A percentile compares a stretch with the other conserved stretches of the same genome.
phyloP scores from a whole-genome alignment of 1,284 basidiomycete species.

The Cutaneotrichosporon mucoides region DNA sequence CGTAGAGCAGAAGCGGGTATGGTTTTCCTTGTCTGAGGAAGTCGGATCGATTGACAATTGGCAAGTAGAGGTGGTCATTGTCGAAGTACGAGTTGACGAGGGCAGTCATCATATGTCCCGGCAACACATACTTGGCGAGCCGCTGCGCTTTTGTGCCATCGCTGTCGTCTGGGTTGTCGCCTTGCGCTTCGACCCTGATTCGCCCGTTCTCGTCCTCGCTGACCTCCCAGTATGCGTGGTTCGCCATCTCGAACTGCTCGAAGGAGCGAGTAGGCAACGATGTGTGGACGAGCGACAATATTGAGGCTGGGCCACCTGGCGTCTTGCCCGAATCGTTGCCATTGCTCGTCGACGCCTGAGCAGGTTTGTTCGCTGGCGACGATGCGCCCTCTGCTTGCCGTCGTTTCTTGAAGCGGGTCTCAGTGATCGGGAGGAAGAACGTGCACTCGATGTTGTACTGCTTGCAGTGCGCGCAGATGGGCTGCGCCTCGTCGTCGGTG shows the following conservation, averaged over 20 bases:
- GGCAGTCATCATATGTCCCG: conserved; percentile 68
- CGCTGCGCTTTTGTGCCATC: conserved; percentile 21
- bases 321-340: background rate
- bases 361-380: conserved; percentile 5
- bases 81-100: conserved; percentile 89
- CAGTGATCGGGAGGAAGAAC: conserved; percentile 95
- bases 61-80: conserved; percentile 76
- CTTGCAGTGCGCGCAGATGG: conserved; percentile 48
- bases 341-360: conserved; percentile 3
- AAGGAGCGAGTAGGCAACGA: conserved; percentile 76
- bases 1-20: conserved; percentile 66
- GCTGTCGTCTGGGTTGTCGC: conserved; percentile 26
- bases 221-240: conserved; percentile 79
- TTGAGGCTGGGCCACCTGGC: conserved; percentile 38
- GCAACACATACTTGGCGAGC: conserved; percentile 49
- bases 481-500: conserved; percentile 22
- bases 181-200: conserved; percentile 72
- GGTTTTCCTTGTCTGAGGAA: conserved; percentile 61
- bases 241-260: conserved; percentile 77
- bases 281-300: conserved; percentile 82
- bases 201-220: conserved; percentile 74
- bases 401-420: conserved; percentile 97
- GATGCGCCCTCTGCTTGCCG: conserved; percentile 47
- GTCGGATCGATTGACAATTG: conserved; percentile 79
- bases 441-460: conserved; percentile 89